Percentiles rank a stretch among this genome's conserved stretches.
These are phyloP conservation scores for Lepiota brunneoincarnata DNA, from an alignment of 768 basidiomycete species.

Conservation along the genomic window DNA sequence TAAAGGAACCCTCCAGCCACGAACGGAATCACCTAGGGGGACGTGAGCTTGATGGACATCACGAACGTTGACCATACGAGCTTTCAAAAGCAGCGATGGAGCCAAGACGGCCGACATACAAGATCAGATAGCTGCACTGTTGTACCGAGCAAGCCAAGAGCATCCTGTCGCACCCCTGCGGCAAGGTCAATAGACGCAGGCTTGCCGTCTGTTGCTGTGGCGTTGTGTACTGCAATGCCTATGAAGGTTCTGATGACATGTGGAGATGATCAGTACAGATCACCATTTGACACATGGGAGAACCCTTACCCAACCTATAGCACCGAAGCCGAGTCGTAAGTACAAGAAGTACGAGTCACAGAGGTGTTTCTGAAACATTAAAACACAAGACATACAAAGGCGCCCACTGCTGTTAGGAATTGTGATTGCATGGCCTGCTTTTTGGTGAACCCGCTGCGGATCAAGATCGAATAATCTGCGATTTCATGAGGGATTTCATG, in stretches of 20 bases:
- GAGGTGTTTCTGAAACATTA: slow-evolving; percentile 18
- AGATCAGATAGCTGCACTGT: slow-evolving; percentile 77
- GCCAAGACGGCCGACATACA: slow-evolving; percentile 43
- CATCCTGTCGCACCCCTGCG: slow-evolving; percentile 73
- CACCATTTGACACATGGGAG: slow-evolving; percentile 9
- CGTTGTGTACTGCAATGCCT: slow-evolving; percentile 81
- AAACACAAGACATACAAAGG: slow-evolving; percentile 63
- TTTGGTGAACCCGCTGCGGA: slow-evolving; percentile 89
- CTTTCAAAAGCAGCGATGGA: neutral
- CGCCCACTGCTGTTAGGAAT: slow-evolving; percentile 88
- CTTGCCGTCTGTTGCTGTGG: slow-evolving; percentile 50
- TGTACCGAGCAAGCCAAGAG: slow-evolving; percentile 79
- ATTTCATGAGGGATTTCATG: slow-evolving; percentile 97
- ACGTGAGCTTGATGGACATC: slow-evolving; percentile 18
- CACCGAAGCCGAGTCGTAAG: slow-evolving; percentile 7
- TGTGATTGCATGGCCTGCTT: slow-evolving; percentile 91
- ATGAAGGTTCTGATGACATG: slow-evolving; percentile 67
- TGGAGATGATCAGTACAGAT: slow-evolving; percentile 17
- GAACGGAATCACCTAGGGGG: slow-evolving; percentile 75
- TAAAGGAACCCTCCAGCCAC: slow-evolving; percentile 92
- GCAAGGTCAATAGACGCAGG: slow-evolving; percentile 57
- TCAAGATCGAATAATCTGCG: slow-evolving; percentile 93
- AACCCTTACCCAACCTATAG: slow-evolving; percentile 41
- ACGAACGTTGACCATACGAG: slow-evolving; percentile 11
- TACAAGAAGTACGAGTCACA: slow-evolving; percentile 19